Percentiles rank a stretch among this genome's conserved stretches.
phyloP scores from a whole-genome alignment of 495 filamentous ascomycete species.

The Aspergillus panamensis region DNA sequence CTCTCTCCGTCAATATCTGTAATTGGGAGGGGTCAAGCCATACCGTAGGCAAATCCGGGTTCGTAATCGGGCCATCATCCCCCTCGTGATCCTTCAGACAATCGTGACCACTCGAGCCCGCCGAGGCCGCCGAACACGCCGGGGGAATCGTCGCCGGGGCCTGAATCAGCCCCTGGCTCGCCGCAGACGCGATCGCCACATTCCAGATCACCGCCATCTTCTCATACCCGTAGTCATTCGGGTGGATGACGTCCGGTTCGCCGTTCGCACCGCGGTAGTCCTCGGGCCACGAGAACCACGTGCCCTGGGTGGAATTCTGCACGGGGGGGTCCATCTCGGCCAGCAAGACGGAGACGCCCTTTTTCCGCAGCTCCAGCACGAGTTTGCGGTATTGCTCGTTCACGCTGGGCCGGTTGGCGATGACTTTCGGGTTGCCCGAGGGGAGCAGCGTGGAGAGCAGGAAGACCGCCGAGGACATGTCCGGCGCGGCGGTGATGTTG shows the following conservation, averaged over 20 bases:
- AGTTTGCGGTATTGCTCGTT: background rate
- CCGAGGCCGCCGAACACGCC: too few species aligned
- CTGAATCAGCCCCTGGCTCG: background rate
- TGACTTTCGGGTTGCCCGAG: background rate
- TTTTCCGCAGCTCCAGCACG: background rate
- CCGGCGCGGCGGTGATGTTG: background rate
- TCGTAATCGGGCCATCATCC: too few species aligned
- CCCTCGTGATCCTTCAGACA: too few species aligned
- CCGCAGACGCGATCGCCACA: conserved; percentile 31
- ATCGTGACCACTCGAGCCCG: too few species aligned
- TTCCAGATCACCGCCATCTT: conserved; percentile 53
- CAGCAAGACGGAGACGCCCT: background rate
- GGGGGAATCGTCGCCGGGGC: background rate
- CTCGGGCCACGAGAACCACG: background rate
- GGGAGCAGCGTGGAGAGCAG: background rate
- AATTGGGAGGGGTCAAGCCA: too few species aligned
- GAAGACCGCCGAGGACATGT: background rate
- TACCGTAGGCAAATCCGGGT: too few species aligned
- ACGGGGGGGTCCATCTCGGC: background rate
- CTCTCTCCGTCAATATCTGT: too few species aligned
- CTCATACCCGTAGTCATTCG: conserved; percentile 45
- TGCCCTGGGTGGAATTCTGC: background rate
- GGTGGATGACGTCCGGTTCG: conserved; percentile 48
- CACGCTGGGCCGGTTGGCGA: background rate
- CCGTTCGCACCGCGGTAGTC: conserved; percentile 14